Conservation (phyloP, 1,284 basidiomycete genomes). For the Leccinum griseonigrum region DNA sequence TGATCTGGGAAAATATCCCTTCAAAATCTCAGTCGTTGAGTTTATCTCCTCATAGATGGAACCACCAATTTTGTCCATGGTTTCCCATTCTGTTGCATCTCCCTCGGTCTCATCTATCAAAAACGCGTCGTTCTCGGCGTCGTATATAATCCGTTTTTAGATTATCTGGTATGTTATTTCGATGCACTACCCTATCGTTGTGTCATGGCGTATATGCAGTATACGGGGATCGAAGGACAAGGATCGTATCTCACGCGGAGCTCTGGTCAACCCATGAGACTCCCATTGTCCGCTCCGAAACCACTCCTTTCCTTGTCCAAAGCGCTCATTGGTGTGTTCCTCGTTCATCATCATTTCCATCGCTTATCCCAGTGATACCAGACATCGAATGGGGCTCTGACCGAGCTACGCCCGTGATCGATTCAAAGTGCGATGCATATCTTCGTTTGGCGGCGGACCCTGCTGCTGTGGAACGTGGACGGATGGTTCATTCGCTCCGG, state of each 20-base stretch:
- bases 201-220: constrained; percentile 43
- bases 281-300: constrained; percentile 67
- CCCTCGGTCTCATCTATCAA: constrained; percentile 84
- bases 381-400: constrained; percentile 94
- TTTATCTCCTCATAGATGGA: constrained; percentile 51
- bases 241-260: constrained; percentile 74
- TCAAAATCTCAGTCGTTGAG: not conserved
- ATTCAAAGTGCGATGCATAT: constrained; percentile 72
- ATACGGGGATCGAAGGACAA: constrained; percentile 74
- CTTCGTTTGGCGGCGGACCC: constrained; percentile 71
- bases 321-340: constrained; percentile 65
- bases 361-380: constrained; percentile 20
- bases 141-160: constrained; percentile 89
- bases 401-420: constrained; percentile 57
- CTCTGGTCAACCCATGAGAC: constrained; percentile 50
- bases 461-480: constrained; percentile 59
- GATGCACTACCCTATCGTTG: not conserved
- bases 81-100: constrained; percentile 90
- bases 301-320: constrained; percentile 77
- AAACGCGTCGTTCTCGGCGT: constrained; percentile 84
- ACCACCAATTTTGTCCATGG: constrained; percentile 95
- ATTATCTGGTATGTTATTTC: constrained; percentile 55
- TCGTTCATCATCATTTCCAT: no score
- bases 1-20: constrained; percentile 20
- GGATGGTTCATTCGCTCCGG: constrained; percentile 86